These are phyloP conservation scores for Leishmania aethiopica DNA, from an alignment of 208 protist species.

Conservation along the genomic window DNA sequence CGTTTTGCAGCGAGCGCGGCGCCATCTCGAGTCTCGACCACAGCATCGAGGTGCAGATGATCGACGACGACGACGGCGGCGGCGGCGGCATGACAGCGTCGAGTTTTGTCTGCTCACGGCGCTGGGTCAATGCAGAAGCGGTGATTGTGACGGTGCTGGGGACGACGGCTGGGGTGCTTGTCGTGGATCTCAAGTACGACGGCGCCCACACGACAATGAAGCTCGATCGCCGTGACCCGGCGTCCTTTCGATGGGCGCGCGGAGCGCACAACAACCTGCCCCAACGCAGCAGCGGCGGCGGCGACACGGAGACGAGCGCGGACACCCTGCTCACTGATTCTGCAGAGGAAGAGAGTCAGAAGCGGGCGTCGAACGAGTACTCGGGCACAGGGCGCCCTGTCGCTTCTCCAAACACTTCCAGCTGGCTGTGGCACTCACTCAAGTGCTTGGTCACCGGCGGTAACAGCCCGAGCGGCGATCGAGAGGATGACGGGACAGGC, in stretches of 20 bases:
- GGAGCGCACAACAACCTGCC: conserved; percentile 24
- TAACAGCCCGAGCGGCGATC: neutral
- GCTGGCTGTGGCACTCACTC: conserved; percentile 22
- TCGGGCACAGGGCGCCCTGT: conserved; percentile 2
- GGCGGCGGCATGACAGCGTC: conserved; percentile 38
- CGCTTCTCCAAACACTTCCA: neutral
- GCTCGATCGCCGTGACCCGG: conserved; percentile 45
- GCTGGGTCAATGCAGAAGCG: conserved; percentile 35
- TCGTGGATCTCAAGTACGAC: conserved; percentile 67
- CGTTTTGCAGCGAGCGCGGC: conserved; percentile 79
- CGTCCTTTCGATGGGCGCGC: conserved; percentile 23
- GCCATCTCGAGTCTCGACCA: conserved; percentile 81
- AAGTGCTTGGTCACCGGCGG: conserved; percentile 33
- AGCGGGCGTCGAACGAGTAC: conserved; percentile 5
- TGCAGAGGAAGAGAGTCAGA: conserved; percentile 3
- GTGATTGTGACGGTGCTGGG: conserved; percentile 64
- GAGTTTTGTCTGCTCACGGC: conserved; percentile 63
- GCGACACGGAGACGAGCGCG: neutral
- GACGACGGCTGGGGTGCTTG: conserved; percentile 49
- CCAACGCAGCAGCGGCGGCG: neutral
- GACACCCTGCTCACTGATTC: neutral
- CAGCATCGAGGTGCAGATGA: conserved; percentile 72
- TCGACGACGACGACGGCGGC: conserved; percentile 48
- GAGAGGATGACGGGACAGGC: neutral
- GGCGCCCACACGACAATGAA: conserved; percentile 58